Evolutionary conservation across 23 red algal genomes (phyloP), one percentile per base, ranked within the genome.

Genomic region (Gracilaria gracilis): DNA sequence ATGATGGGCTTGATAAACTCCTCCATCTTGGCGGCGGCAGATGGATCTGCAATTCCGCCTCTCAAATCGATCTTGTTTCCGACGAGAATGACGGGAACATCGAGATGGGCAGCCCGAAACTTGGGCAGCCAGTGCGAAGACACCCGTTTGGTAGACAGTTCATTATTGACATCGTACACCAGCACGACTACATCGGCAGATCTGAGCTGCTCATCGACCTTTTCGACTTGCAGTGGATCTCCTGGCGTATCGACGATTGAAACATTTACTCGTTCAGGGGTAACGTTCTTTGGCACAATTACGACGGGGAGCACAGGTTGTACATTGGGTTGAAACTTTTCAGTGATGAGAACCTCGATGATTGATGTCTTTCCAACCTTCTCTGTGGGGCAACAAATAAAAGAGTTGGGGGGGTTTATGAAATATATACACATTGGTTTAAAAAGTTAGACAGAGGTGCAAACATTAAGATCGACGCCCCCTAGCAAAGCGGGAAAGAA

Each of bases 171-270:
- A 74, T 93, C 93, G 71, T 99, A 99, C 40, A 99, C 97, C 8
- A 99, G 91, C 20, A 99, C 94, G 62, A 99, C 74, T 23, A 96
- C 97, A 61, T 99, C 93, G 15, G 97, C 93, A 20, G 38, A 59
- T 59, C 24, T 57, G 23, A 99, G 91, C 59, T 96, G 84, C 5
- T 84, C 85, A 36, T 99, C 85, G 0, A 91, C 74, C 47, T 82
- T 66, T 40, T 67, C 49, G 9, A 80, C 57, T 74, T 91, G 79
- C 23, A 33, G 34, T 9, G 85, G 83, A 65, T 88, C 86, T 71
- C 94, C 72, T 58, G 97, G 83, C 0, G 97, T 99, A 89, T 99
- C 97, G n/a, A 99, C 93, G 46, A 99, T 99, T 14, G 93, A 93
- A 9, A 96, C 94, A 88, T 96, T 85, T 9, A 98, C 97, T 24